Base-by-base conservation (phyloP, 2,329 filamentous ascomycete species). In the Alternaria solani region DNA sequence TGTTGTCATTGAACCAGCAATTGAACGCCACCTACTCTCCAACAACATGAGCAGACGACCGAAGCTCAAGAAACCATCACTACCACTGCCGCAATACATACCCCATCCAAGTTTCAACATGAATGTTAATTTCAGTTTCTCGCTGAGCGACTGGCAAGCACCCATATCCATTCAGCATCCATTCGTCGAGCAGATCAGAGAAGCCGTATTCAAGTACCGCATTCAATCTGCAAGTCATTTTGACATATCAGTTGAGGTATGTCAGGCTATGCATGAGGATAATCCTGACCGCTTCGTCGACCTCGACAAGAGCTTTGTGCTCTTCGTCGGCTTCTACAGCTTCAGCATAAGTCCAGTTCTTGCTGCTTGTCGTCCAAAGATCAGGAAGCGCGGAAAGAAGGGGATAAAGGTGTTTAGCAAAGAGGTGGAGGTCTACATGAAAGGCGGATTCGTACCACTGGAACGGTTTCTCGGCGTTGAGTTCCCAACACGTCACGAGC, bases 301-400 rank as follows among this genome's bases (percentile, higher is more conserved):
- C 3, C 1, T 61, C 3, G 32, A 18, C 18, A 12, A 8, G 0
- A 4, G 26, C 7, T 54, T 62, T 11, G 3, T 7, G 20, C 38
- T 65, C 4, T 54, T n/a, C 4, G 57, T 68, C 3, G 47, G 60
- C 18, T 66, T 68, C 32, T 42, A 57, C 14, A 53, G 57, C 23
- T 59, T 64, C 7, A n/a, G 53, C 3, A 28, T 11, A 2, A 11
- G 23, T 7, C 57, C 54, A 6, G 2, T 58, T 1, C 30, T 56
- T 5, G 52, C 53, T 16, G 47, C 49, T 4, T 65, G 61, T 11
- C 42, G 58, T 0, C 53, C 56, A 0, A 34, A 23, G 5, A 46
- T 44, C 25, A 36, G 7, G 32, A 47, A 23, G 34, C 25, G 28
- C 12, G 23, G 42, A n/a, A 20, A 30, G 3, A 36, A 49, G 2